These are phyloP conservation scores for Mycena vitilis DNA, from an alignment of 768 basidiomycete species.

Conservation along the genomic window DNA sequence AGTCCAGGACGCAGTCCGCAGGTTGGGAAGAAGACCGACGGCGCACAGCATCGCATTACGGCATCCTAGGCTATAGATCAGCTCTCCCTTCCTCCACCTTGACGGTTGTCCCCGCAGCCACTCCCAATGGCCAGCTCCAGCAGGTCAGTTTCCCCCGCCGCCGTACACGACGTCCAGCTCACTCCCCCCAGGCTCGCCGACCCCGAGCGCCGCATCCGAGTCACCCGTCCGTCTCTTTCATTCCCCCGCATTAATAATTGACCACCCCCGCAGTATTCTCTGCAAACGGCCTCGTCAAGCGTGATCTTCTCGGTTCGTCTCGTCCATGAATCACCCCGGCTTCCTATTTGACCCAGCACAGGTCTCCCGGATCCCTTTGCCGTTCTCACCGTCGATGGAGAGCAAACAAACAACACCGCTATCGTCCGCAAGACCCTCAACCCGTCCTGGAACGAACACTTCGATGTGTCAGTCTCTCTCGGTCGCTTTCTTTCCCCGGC, in stretches of 20 bases:
- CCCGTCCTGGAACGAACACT: slow-evolving; percentile 87
- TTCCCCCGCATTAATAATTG: slow-evolving; percentile 19
- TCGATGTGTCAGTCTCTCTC: slow-evolving; percentile 75
- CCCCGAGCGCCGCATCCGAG: slow-evolving; percentile 60
- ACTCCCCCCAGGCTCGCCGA: slow-evolving; percentile 54
- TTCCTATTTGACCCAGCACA: slow-evolving; percentile 4
- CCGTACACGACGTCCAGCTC: slow-evolving; percentile 24
- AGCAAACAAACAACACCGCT: slow-evolving; percentile 83
- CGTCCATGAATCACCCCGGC: neutral
- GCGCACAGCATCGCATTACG: too few relatives aligned
- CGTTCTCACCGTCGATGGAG: slow-evolving; percentile 86
- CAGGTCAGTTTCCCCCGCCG: slow-evolving; percentile 45
- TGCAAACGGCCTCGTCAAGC: slow-evolving; percentile 79
- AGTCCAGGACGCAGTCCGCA: too few relatives aligned
- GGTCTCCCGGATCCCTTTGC: slow-evolving; percentile 88
- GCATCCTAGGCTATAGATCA: too few relatives aligned
- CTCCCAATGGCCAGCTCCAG: slow-evolving; percentile 40
- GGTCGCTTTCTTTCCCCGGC: slow-evolving; percentile 18
- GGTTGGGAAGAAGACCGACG: too few relatives aligned
- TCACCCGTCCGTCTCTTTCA: slow-evolving; percentile 55
- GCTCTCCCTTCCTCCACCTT: neutral
- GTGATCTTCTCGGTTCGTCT: slow-evolving; percentile 71
- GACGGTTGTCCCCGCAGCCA: slow-evolving; percentile 13
- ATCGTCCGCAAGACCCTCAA: slow-evolving; percentile 75
- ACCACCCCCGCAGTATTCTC: slow-evolving; percentile 69